Conservation (phyloP, 345 rosid species). For the Bruguiera sexangula region DNA sequence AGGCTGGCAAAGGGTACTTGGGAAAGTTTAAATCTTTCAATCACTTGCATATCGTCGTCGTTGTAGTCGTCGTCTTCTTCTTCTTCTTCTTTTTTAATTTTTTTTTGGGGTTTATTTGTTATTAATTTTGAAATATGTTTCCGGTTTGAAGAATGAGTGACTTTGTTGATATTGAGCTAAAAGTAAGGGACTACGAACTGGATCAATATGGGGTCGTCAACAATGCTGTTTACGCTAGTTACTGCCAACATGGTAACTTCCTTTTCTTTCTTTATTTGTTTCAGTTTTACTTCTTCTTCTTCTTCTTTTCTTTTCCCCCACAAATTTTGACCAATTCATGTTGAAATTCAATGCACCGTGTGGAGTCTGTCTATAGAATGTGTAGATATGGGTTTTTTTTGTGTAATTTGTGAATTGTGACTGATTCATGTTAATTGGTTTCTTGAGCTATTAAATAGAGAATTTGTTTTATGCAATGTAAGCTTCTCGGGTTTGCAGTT, state of each 20-base stretch:
- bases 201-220: slow-evolving; percentile 91
- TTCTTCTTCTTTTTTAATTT: background rate
- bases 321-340: too few relatives aligned
- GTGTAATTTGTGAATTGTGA: background rate
- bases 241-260: slow-evolving; percentile 72
- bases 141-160: slow-evolving; percentile 47
- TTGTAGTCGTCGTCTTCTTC: background rate
- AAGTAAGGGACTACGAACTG: slow-evolving; percentile 81
- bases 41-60: background rate
- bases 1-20: slow-evolving; percentile 58
- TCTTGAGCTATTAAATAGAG: background rate
- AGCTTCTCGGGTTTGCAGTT: background rate
- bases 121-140: background rate
- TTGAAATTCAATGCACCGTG: too few relatives aligned
- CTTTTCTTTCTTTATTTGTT: too few relatives aligned
- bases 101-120: background rate
- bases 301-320: too few relatives aligned
- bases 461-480: background rate
- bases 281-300: too few relatives aligned
- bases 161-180: slow-evolving; percentile 58
- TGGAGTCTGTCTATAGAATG: too few relatives aligned
- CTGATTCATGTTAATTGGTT: slow-evolving; percentile 1
- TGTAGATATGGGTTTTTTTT: background rate
- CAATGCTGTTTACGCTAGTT: slow-evolving; percentile 79
- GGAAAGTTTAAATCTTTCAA: background rate